Evolutionary conservation across 495 filamentous ascomycete genomes (phyloP), one percentile per base, ranked within the genome.

Genomic region (Aspergillus cristatus): DNA sequence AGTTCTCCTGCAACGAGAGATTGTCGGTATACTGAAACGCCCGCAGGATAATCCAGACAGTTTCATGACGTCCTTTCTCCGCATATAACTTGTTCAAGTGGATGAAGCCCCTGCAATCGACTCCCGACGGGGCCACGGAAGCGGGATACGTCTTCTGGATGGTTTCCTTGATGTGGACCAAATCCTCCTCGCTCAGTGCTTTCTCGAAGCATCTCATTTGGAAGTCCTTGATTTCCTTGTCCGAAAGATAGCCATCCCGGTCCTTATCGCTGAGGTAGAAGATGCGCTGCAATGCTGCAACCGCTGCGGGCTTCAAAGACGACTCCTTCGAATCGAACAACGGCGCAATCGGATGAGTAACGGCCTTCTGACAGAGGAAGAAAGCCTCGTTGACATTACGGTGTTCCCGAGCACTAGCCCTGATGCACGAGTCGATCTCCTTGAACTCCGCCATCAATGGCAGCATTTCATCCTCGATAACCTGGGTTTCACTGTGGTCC

Each of bases 371-470:
- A 56, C 93, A 97, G 17, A 98, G 75, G 54, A 93, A 95, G 60
- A 98, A 95, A 14, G 86, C 86, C 62, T 98, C 90, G 50, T 94
- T 94, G 43, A 97, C 82, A 62, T 98, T 98, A 40, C 83, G 80
- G 48, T 94, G 84, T 53, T 98, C 89, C 45, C 87, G 79, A 15
- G 93, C 91, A 57, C 90, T 97, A 1, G 89, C 86, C 34, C 91
- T 76, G 55, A 98, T 95, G 58, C 91, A 96, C 1, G 88, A 93
- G 51, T 98, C 91, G 33, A 98, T 95, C 61, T 98, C 91, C 56
- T 95, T 91, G 69, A 97, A 98, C 59, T 98, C 91, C 30, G 83
- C 77, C 91, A 98, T 97, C 46, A 97, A 79, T 2, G 91, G 93
- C 35, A 98, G 67, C 93, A 98, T 98, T 65, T 98, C 91, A 53